These are phyloP conservation scores for Teratosphaeria viscida DNA, from an alignment of 2,329 filamentous ascomycete genomes.

Conservation along the genomic window DNA sequence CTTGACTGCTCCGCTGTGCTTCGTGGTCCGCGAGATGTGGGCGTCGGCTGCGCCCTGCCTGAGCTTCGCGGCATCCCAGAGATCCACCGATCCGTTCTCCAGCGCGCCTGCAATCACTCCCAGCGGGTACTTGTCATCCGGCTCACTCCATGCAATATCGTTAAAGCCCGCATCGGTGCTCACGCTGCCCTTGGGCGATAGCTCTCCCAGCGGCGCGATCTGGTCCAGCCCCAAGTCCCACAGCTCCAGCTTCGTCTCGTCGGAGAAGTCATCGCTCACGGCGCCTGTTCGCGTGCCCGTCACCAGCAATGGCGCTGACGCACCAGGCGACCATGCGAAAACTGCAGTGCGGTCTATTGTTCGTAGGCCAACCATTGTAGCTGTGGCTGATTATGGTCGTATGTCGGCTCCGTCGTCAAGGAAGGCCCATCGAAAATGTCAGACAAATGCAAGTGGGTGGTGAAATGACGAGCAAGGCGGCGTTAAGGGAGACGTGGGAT, in stretches of 20 bases:
- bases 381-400: background rate
- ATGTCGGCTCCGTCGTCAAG: background rate
- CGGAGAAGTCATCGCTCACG: conserved; percentile 94
- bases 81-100: conserved; percentile 83
- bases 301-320: conserved; percentile 69
- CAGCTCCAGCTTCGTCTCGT: conserved; percentile 89
- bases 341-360: conserved; percentile 94
- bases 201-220: conserved; percentile 64
- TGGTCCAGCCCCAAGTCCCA: conserved; percentile 87
- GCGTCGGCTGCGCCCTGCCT: conserved; percentile 49
- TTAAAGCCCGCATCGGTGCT: conserved; percentile 91
- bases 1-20: conserved; percentile 89
- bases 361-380: conserved; percentile 80
- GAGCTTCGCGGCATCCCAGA: conserved; percentile 80
- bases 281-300: conserved; percentile 92
- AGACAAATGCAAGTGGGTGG: background rate
- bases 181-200: conserved; percentile 75
- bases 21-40: conserved; percentile 74
- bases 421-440: background rate
- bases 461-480: background rate
- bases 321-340: conserved; percentile 88
- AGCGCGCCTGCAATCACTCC: conserved; percentile 92
- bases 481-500: background rate
- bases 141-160: conserved; percentile 87
- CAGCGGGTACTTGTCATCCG: conserved; percentile 64